These are phyloP conservation scores for Quercus tomentella DNA, from an alignment of 331 rosid genomes.

Conservation along the genomic window DNA sequence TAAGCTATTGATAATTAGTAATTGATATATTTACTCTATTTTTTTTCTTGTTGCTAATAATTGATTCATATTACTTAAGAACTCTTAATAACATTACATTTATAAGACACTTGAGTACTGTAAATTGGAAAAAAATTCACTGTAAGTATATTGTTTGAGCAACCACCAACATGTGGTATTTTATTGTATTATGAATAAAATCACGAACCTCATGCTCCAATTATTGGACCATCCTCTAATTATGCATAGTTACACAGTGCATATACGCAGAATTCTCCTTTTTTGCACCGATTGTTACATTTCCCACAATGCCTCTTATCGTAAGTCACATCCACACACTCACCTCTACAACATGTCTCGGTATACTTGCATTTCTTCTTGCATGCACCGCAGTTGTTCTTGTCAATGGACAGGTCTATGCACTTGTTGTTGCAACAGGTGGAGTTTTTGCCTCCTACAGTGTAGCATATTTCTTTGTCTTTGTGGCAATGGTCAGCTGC, in stretches of 20 bases:
- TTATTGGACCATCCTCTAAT: background rate
- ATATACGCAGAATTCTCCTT: constrained; percentile 43
- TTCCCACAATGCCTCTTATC: constrained; percentile 87
- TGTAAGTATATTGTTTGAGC: background rate
- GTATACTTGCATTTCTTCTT: constrained; percentile 71
- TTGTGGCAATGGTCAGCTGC: constrained; percentile 59
- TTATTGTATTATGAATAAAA: constrained; percentile 34
- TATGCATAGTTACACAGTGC: constrained; percentile 74
- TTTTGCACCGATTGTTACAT: constrained; percentile 47
- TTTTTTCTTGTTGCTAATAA: background rate
- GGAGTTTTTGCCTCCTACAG: constrained; percentile 20
- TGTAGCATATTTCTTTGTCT: constrained; percentile 41
- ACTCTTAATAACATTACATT: constrained; percentile 13
- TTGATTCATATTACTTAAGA: background rate
- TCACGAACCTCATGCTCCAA: constrained; percentile 20
- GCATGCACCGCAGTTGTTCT: constrained; percentile 67
- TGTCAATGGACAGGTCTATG: constrained; percentile 40
- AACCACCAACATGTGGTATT: constrained; percentile 49
- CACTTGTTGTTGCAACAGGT: constrained; percentile 89
- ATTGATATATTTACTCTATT: background rate
- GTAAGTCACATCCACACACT: constrained; percentile 44
- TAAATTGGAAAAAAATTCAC: constrained; percentile 13
- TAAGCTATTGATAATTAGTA: background rate
- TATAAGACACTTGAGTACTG: constrained; percentile 13
- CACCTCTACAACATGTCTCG: constrained; percentile 56